Conservation (phyloP, 2,329 filamentous ascomycete genomes). For the Epichloe amarillans region DNA sequence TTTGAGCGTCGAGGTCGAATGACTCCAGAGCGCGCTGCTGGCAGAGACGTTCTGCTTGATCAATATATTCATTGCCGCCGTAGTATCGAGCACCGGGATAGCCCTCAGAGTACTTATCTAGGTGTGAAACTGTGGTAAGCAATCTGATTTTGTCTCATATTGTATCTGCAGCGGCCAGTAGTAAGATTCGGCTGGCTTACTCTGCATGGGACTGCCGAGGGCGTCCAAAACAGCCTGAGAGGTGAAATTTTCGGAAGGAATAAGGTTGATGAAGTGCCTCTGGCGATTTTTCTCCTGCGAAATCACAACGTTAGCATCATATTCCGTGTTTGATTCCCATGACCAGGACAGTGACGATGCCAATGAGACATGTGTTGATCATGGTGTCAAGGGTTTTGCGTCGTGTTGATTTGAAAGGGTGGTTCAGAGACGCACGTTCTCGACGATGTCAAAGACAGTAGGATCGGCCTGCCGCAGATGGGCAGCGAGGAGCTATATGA, state of each 20-base stretch:
- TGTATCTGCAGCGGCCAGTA: not conserved
- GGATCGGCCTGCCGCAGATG: slow-evolving; percentile 77
- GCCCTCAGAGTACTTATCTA: slow-evolving; percentile 96
- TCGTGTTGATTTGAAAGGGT: not conserved
- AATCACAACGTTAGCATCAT: not conserved
- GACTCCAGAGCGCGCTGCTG: slow-evolving; percentile 81
- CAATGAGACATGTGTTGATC: not conserved
- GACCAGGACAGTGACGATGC: not conserved
- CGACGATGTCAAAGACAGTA: slow-evolving; percentile 74
- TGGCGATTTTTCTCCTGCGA: slow-evolving; percentile 85
- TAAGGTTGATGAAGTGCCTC: slow-evolving; percentile 97
- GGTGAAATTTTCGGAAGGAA: slow-evolving; percentile 91
- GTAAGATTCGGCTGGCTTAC: slow-evolving; percentile 31
- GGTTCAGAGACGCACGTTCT: slow-evolving; percentile 48
- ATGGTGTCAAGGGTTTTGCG: not conserved
- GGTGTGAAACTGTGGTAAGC: not conserved
- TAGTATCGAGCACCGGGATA: slow-evolving; percentile 96
- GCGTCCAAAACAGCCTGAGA: slow-evolving; percentile 87
- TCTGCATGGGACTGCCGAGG: slow-evolving; percentile 89
- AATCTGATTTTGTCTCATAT: not conserved
- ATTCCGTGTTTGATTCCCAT: not conserved
- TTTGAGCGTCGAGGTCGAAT: slow-evolving; percentile 67
- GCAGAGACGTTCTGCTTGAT: slow-evolving; percentile 77
- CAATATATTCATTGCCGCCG: slow-evolving; percentile 92
- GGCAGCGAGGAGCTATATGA: slow-evolving; percentile 63